These are phyloP conservation scores for Salix viminalis DNA, from an alignment of 345 rosid genomes.

Conservation along the genomic window DNA sequence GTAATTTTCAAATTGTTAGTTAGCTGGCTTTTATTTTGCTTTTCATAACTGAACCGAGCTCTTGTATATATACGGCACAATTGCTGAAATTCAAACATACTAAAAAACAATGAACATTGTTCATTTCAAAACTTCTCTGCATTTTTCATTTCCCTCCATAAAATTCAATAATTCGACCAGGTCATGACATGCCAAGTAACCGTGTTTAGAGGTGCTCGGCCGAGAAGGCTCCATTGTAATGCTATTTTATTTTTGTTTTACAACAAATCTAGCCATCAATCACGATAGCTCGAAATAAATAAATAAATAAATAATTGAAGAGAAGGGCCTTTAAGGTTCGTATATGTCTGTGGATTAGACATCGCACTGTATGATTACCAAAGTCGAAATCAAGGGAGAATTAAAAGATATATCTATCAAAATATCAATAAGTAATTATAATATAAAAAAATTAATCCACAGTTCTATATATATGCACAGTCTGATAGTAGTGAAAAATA, in stretches of 20 bases:
- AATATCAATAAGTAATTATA: neutral
- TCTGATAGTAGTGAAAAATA: too few relatives aligned
- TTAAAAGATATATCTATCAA: neutral
- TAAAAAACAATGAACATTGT: too few relatives aligned
- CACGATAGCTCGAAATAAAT: neutral
- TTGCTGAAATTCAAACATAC: too few relatives aligned
- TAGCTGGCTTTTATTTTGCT: too few relatives aligned
- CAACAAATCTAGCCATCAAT: neutral
- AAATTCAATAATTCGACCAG: too few relatives aligned
- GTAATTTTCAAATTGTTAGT: too few relatives aligned
- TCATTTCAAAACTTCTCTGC: too few relatives aligned
- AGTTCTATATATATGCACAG: neutral
- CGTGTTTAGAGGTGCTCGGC: neutral
- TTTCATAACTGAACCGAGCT: too few relatives aligned
- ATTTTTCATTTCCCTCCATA: too few relatives aligned
- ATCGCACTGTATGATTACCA: neutral
- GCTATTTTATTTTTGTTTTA: neutral
- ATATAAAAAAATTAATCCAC: neutral
- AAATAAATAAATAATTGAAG: neutral
- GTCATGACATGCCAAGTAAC: neutral
- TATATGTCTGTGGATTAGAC: neutral
- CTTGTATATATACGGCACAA: too few relatives aligned
- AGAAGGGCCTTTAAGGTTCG: neutral
- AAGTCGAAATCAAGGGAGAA: neutral
- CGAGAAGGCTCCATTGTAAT: neutral